phyloP scores from a whole-genome alignment of 2,329 filamentous ascomycete species.

The Aschersonia sp. region DNA sequence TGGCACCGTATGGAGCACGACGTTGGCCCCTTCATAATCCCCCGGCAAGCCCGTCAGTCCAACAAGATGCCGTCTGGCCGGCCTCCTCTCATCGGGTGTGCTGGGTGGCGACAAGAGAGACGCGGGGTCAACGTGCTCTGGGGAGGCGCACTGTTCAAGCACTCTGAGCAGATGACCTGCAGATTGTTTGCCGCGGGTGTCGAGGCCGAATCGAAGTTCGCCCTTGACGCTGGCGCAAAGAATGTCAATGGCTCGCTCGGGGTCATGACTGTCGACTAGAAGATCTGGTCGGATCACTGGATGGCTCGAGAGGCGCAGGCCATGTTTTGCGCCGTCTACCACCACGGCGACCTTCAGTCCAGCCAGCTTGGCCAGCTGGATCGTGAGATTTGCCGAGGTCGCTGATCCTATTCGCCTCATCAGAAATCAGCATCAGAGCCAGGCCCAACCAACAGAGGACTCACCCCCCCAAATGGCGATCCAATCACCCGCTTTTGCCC shows the following conservation, averaged over 20 bases:
- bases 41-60: conserved; percentile 57
- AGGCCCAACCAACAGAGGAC: conserved; percentile 5
- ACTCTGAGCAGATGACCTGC: conserved; percentile 42
- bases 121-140: conserved; percentile 5
- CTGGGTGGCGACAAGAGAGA: conserved; percentile 20
- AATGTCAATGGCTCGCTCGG: conserved; percentile 49
- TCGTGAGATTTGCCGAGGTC: conserved; percentile 50
- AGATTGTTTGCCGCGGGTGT: conserved; percentile 52
- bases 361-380: conserved; percentile 53
- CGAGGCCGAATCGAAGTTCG: conserved; percentile 51
- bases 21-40: conserved; percentile 23
- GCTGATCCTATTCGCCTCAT: conserved; percentile 35
- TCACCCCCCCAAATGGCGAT: conserved; percentile 59
- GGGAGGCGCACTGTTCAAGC: conserved; percentile 19
- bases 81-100: conserved; percentile 17
- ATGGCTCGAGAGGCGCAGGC: conserved; percentile 26
- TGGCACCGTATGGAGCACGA: conserved; percentile 50
- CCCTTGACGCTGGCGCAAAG: conserved; percentile 43
- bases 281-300: conserved; percentile 38
- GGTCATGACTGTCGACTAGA: conserved; percentile 48
- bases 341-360: conserved; percentile 52
- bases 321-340: conserved; percentile 34
- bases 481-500: conserved; percentile 50
- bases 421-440: not conserved
- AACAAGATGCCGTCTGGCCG: conserved; percentile 39